Percentiles rank a stretch among this genome's conserved stretches.
Conservation (phyloP, 257 asterid species). For the Verbena officinalis region DNA sequence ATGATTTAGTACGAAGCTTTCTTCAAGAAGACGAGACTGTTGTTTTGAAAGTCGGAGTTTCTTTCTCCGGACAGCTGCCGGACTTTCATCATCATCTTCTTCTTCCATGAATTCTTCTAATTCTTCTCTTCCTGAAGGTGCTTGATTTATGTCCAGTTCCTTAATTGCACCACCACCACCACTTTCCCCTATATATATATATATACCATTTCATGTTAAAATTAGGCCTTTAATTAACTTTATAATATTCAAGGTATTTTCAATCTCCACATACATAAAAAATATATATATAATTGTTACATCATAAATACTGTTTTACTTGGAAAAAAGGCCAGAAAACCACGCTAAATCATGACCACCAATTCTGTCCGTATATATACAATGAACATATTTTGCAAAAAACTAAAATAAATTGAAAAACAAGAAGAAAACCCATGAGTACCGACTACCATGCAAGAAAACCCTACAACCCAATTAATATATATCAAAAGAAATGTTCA, state of each 20-base stretch:
- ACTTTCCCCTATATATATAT: conserved; percentile 35
- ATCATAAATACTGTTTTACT: neutral
- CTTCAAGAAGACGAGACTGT: conserved; percentile 74
- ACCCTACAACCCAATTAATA: conserved; percentile 17
- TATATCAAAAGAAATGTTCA: too few relatives aligned
- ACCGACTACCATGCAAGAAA: conserved; percentile 28
- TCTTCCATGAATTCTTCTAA: conserved; percentile 52
- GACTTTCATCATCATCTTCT: conserved; percentile 40
- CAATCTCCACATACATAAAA: neutral
- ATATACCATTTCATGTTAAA: neutral
- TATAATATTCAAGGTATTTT: neutral
- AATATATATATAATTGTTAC: neutral
- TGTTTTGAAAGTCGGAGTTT: conserved; percentile 77
- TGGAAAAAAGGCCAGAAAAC: neutral
- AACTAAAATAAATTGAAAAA: neutral
- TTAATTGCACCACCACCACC: conserved; percentile 31
- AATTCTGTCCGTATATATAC: neutral
- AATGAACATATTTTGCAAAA: neutral
- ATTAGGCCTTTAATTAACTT: neutral
- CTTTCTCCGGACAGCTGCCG: conserved; percentile 52
- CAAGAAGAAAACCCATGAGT: neutral
- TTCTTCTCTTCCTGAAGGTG: conserved; percentile 47
- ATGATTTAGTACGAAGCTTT: conserved; percentile 61
- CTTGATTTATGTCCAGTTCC: conserved; percentile 65
- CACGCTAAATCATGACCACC: neutral